phyloP scores from a whole-genome alignment of 2,329 filamentous ascomycete species.

The Kalaharituber pfeilii region DNA sequence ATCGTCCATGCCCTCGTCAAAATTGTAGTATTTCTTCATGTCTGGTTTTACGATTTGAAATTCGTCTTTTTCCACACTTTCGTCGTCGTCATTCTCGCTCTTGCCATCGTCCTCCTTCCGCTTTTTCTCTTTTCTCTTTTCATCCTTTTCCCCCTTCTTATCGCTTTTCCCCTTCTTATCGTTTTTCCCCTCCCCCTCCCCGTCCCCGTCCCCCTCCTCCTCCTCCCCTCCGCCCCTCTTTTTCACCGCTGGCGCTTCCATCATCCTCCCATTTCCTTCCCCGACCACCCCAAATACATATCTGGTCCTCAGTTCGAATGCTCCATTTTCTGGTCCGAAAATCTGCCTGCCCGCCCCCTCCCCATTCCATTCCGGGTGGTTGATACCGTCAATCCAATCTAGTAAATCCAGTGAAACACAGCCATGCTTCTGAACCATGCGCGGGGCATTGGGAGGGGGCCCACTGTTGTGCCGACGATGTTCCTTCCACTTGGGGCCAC shows the following conservation, averaged over 20 bases:
- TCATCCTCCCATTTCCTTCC: too few species aligned
- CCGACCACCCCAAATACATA: too few species aligned
- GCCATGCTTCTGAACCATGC: too few species aligned
- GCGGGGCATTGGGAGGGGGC: too few species aligned
- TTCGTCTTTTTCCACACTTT: slow-evolving; percentile 37
- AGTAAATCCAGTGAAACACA: slow-evolving; percentile 84
- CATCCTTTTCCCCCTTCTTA: background rate
- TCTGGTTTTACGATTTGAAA: too few species aligned
- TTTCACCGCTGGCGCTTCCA: too few species aligned
- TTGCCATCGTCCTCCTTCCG: slow-evolving; percentile 28
- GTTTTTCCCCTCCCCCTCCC: slow-evolving; percentile 56
- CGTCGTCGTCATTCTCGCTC: slow-evolving; percentile 26
- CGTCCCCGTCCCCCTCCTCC: slow-evolving; percentile 49
- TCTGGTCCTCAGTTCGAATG: too few species aligned
- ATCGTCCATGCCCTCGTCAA: slow-evolving; percentile 45
- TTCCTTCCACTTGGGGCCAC: too few species aligned
- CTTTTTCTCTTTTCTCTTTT: slow-evolving; percentile 13
- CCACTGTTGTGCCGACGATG: too few species aligned
- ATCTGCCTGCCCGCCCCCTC: too few species aligned
- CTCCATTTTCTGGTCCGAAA: too few species aligned
- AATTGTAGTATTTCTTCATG: too few species aligned
- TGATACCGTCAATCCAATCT: slow-evolving; percentile 88
- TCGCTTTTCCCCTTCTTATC: background rate
- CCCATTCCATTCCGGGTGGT: slow-evolving; percentile 65
- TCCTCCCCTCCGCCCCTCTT: slow-evolving; percentile 66